Conservation (phyloP, 495 filamentous ascomycete species). For the Beverwykella pulmonaria region DNA sequence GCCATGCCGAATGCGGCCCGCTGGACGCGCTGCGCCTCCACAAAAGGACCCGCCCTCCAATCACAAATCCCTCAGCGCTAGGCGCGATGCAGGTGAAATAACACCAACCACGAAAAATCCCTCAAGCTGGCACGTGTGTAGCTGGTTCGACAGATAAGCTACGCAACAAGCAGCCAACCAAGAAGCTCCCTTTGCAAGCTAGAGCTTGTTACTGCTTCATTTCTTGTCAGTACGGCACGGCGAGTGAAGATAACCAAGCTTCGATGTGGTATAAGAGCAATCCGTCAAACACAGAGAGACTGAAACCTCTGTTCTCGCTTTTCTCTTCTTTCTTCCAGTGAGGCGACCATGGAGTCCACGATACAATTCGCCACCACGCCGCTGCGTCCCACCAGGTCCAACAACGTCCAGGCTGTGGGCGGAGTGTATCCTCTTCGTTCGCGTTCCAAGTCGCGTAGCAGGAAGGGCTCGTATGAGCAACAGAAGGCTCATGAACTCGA, state of each 20-base stretch:
- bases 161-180: constrained; percentile 14
- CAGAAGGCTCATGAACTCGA: constrained; percentile 11
- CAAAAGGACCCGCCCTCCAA: not conserved
- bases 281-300: not conserved
- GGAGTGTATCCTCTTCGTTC: constrained; percentile 27
- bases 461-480: constrained; percentile 14
- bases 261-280: not conserved
- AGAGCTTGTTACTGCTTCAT: constrained; percentile 18
- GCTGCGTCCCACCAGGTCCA: constrained; percentile 8
- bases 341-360: constrained; percentile 17
- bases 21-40: not conserved
- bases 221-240: constrained; percentile 19
- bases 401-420: constrained; percentile 9
- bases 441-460: constrained; percentile 21
- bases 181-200: not conserved
- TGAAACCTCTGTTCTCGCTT: not conserved
- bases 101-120: constrained; percentile 3
- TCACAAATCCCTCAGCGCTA: constrained; percentile 17
- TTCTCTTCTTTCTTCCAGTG: not conserved
- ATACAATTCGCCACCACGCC: constrained; percentile 18
- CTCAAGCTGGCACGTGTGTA: constrained; percentile 7
- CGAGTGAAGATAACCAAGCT: constrained; percentile 10
- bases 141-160: constrained; percentile 19
- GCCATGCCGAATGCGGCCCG: constrained; percentile 9
- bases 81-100: not conserved